Base-by-base conservation (phyloP, 1,139 yeast species). In the Blastobotrys illinoisensis region DNA sequence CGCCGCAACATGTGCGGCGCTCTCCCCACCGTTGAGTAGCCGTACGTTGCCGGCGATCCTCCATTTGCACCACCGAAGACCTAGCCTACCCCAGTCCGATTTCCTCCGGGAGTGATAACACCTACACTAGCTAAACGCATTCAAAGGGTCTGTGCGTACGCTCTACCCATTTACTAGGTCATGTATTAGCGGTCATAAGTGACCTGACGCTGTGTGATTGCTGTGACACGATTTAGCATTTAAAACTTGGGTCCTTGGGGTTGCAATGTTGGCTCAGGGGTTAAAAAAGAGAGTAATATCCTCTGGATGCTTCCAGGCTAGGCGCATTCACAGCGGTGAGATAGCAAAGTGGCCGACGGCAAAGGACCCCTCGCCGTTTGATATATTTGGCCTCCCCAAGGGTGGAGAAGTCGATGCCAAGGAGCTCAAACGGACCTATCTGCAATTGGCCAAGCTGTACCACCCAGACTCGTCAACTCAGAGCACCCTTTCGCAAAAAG, bases 371-470 rank as follows among this genome's bases (percentile, higher is more conserved):
- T 71, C 86, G 0, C 96, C 97, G 0, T 86, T 86, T 64, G 91
- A 88, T 51, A 77, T 90, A 11, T 81, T 90, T 58, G 79, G 79
- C 16, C 66, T 86, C 23, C 53, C 66, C 1, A 62, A 64, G 6
- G 55, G 68, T 66, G 16, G 60, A 32, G 16, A 14, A 11, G 73
- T 81, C 60, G 74, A 78, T 62, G 63, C 67, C 53, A 69, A 71
- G 50, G 62, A 69, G 21, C 67, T 91, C 55, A 85, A 85, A 65
- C 60, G 69, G 40, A 74, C 74, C 46, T 91, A 88, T 67, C 78
- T 79, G 62, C 76, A 79, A 54, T 78, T 83, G 54, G 93, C 95
- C 14, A 89, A 88, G 68, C 67, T 83, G 6, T 91, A 93, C 65
- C 98, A 93, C 65, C 98, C 99, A 0, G 99, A 93, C 71, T 72